Evolutionary conservation across 495 filamentous ascomycete species (phyloP).

Genomic region (Pyronema domesticum): DNA sequence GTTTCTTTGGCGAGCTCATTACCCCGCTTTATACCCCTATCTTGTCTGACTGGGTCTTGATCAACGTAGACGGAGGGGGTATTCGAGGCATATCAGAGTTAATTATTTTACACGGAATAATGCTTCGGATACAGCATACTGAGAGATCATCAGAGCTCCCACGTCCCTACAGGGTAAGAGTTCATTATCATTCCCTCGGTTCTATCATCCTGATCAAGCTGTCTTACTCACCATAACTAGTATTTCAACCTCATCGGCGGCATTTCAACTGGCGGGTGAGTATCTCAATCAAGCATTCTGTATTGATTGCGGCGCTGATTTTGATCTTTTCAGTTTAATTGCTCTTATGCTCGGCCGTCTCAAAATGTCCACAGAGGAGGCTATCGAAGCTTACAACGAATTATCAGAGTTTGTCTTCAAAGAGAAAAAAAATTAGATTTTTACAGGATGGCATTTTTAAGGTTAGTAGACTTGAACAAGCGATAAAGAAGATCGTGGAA

Average conservation of each 20-base stretch:
- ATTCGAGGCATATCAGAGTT: slow-evolving; percentile 16
- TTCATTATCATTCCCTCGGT: too few relatives aligned
- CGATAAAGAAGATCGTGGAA: slow-evolving; percentile 8
- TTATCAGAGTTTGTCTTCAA: slow-evolving; percentile 21
- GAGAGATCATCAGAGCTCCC: neutral
- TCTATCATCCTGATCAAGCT: too few relatives aligned
- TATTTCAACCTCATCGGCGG: slow-evolving; percentile 18
- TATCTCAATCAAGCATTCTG: neutral
- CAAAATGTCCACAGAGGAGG: slow-evolving; percentile 22
- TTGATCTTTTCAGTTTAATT: slow-evolving; percentile 17
- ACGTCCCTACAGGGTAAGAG: neutral
- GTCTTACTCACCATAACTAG: slow-evolving; percentile 15
- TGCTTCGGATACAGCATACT: slow-evolving; percentile 3
- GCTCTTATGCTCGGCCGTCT: slow-evolving; percentile 28
- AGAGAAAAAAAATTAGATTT: slow-evolving; percentile 6
- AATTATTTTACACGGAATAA: slow-evolving; percentile 13
- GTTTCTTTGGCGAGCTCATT: too few relatives aligned
- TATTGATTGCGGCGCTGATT: neutral
- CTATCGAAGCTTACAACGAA: slow-evolving; percentile 18
- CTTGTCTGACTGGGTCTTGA: too few relatives aligned
- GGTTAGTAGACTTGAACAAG: slow-evolving; percentile 7
- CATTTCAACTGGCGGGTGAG: slow-evolving; percentile 9
- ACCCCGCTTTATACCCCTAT: too few relatives aligned
- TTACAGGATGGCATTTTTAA: slow-evolving; percentile 11
- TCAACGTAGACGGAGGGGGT: slow-evolving; percentile 10